A percentile compares a stretch with the other conserved stretches of the same genome.
These are phyloP conservation scores for Verticillium tricorpus DNA, from an alignment of 2,329 filamentous ascomycete species.

Conservation along the genomic window DNA sequence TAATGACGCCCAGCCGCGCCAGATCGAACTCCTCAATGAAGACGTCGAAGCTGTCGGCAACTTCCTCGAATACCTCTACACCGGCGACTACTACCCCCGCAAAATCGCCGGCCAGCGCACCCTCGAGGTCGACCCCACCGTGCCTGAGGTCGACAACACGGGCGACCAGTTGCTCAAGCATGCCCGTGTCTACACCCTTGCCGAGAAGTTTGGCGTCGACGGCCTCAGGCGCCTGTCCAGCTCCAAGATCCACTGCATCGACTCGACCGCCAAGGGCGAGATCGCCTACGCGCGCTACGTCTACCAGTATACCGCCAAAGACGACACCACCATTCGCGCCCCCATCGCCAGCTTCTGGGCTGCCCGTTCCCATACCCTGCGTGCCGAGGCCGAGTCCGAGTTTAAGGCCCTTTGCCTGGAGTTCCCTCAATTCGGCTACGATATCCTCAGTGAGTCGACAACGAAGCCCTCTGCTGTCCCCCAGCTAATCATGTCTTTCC, in stretches of 20 bases:
- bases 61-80: slow-evolving; percentile 82
- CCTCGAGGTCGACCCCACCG: slow-evolving; percentile 64
- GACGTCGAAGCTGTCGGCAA: slow-evolving; percentile 71
- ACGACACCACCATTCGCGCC: slow-evolving; percentile 70
- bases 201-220: slow-evolving; percentile 67
- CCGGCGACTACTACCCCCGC: slow-evolving; percentile 78
- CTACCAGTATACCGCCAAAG: slow-evolving; percentile 67
- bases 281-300: slow-evolving; percentile 89
- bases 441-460: slow-evolving; percentile 67
- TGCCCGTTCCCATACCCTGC: slow-evolving; percentile 70
- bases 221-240: slow-evolving; percentile 72
- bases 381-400: slow-evolving; percentile 80
- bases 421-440: slow-evolving; percentile 87
- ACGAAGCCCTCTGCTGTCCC: background rate
- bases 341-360: slow-evolving; percentile 93
- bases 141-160: slow-evolving; percentile 67
- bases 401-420: slow-evolving; percentile 83
- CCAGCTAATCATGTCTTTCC: slow-evolving; percentile 1
- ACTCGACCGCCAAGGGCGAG: slow-evolving; percentile 83
- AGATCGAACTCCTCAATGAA: slow-evolving; percentile 64
- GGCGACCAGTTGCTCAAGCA: slow-evolving; percentile 83
- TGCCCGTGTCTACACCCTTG: slow-evolving; percentile 84
- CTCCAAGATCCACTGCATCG: slow-evolving; percentile 88
- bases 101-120: slow-evolving; percentile 57
- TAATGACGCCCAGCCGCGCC: slow-evolving; percentile 42